Conservation (phyloP, 1,284 basidiomycete species). For the Rhodotorula sp. region DNA sequence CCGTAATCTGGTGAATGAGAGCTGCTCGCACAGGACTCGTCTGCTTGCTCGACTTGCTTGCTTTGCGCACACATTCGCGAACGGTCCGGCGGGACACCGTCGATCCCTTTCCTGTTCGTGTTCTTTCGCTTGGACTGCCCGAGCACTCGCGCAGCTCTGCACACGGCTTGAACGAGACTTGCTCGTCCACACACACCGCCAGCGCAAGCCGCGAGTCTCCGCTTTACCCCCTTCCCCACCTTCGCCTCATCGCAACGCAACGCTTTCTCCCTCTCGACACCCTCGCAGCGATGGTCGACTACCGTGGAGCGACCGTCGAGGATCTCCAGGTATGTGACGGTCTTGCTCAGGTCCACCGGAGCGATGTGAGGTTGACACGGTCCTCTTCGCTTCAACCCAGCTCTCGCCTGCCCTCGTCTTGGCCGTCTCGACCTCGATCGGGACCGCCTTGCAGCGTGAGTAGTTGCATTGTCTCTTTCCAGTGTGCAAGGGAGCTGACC, state of each 20-base stretch:
- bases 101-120: background rate
- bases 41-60: too few species aligned
- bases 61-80: too few species aligned
- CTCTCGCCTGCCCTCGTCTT: conserved; percentile 28
- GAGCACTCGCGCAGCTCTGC: too few species aligned
- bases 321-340: conserved; percentile 23
- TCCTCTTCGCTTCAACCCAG: background rate
- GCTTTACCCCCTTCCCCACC: background rate
- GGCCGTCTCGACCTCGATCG: conserved; percentile 11
- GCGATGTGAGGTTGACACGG: too few species aligned
- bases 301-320: conserved; percentile 31
- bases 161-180: too few species aligned
- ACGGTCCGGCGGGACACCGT: too few species aligned
- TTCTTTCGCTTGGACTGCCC: background rate
- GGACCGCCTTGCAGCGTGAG: conserved; percentile 23
- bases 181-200: too few species aligned
- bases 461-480: background rate
- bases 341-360: too few species aligned
- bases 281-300: conserved; percentile 20
- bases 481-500: background rate
- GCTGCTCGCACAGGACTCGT: too few species aligned
- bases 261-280: background rate
- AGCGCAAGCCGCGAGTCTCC: background rate
- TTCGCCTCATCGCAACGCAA: background rate
- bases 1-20: too few species aligned